Percentiles rank a stretch among this genome's conserved stretches.
Conservation (phyloP, 331 rosid species). For the Prunus yedoensis region DNA sequence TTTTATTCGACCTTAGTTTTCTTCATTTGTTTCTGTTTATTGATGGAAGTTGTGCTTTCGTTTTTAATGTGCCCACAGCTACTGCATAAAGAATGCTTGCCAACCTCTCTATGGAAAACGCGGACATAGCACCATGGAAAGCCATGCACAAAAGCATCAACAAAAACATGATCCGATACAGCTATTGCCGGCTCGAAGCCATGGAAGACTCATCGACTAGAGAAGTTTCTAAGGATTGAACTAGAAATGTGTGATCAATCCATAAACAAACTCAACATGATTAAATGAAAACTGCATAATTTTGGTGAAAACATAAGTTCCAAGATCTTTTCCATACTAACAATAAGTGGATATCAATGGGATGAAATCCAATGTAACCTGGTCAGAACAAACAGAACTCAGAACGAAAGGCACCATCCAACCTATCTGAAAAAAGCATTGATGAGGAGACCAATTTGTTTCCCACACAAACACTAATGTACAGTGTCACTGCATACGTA, state of each 20-base stretch:
- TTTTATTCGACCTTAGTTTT: too few species aligned
- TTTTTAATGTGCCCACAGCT: too few species aligned
- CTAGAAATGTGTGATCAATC: background rate
- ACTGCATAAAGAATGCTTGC: too few species aligned
- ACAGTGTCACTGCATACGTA: constrained; percentile 49
- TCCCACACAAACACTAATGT: constrained; percentile 52
- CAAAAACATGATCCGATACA: too few species aligned
- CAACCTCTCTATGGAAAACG: too few species aligned
- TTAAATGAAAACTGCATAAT: background rate
- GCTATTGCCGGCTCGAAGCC: too few species aligned
- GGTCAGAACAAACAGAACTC: constrained; percentile 3
- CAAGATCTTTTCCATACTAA: background rate
- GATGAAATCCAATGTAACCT: background rate
- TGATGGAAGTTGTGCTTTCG: too few species aligned
- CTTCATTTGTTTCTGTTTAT: too few species aligned
- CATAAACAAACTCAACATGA: background rate
- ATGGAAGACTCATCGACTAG: too few species aligned
- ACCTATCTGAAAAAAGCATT: constrained; percentile 39
- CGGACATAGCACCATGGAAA: too few species aligned
- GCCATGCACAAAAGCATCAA: too few species aligned
- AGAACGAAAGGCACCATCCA: constrained; percentile 23
- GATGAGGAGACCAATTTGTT: constrained; percentile 43
- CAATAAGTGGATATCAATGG: background rate
- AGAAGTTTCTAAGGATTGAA: background rate
- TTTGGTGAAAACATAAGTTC: background rate